Percentiles rank a stretch among this genome's conserved stretches.
Evolutionary conservation across 345 rosid species (phyloP).

Genomic region (Citrus medica): DNA sequence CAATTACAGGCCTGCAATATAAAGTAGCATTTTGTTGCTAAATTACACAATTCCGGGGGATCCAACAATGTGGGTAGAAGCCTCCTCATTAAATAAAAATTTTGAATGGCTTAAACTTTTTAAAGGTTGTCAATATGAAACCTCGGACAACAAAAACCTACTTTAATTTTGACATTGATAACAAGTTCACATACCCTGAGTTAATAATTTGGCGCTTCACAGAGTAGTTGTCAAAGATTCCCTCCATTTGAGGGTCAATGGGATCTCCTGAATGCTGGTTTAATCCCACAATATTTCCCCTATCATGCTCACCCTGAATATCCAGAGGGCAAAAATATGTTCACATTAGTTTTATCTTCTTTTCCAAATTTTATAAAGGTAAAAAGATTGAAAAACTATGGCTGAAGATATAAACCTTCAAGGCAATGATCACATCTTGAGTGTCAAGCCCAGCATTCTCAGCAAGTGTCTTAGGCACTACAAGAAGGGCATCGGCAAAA

Average conservation of each 20-base stretch:
- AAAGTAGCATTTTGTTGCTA: not conserved
- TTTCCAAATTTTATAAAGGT: not conserved
- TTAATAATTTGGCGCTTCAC: constrained; percentile 93
- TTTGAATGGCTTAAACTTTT: not conserved
- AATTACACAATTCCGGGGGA: not conserved
- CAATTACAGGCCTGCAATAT: constrained; percentile 81
- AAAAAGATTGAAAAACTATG: not conserved
- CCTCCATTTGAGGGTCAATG: constrained; percentile 84
- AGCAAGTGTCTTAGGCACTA: constrained; percentile 92
- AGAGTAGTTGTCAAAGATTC: constrained; percentile 90
- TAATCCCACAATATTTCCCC: constrained; percentile 83
- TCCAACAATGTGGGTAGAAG: not conserved
- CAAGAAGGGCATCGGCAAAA: constrained; percentile 97
- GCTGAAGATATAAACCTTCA: constrained; percentile 47
- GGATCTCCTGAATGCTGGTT: constrained; percentile 83
- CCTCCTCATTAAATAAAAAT: not conserved
- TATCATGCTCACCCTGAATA: constrained; percentile 88
- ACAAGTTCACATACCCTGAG: constrained; percentile 59
- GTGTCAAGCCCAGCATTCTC: constrained; percentile 97
- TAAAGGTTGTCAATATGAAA: not conserved
- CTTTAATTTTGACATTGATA: not conserved
- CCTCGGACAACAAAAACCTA: not conserved
- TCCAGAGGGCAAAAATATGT: not conserved
- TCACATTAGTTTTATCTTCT: not conserved
- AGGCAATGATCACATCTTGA: constrained; percentile 87